These are phyloP conservation scores for Cyclocybe cylindracea DNA, from an alignment of 768 basidiomycete genomes.

Conservation along the genomic window DNA sequence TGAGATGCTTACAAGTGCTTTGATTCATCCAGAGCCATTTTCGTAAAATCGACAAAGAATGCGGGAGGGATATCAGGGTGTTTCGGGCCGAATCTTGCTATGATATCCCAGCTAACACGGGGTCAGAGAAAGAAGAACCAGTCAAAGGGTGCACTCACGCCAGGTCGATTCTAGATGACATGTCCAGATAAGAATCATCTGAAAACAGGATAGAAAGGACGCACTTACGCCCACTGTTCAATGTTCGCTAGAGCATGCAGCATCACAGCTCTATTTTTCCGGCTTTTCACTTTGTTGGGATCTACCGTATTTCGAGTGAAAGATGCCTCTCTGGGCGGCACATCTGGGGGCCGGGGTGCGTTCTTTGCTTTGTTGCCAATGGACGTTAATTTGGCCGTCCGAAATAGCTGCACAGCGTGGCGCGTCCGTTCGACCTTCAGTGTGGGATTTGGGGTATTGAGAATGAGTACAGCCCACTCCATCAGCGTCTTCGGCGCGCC, in stretches of 20 bases:
- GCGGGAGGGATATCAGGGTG: conserved; percentile 65
- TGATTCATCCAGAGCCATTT: conserved; percentile 85
- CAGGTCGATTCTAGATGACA: conserved; percentile 59
- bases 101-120: conserved; percentile 72
- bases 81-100: conserved; percentile 69
- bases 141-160: conserved; percentile 46
- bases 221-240: conserved; percentile 84
- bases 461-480: conserved; percentile 77
- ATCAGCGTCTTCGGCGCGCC: conserved; percentile 67
- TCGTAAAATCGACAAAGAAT: conserved; percentile 81
- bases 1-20: conserved; percentile 63
- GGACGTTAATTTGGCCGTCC: conserved; percentile 65
- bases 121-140: background rate
- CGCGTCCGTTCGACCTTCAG: conserved; percentile 72
- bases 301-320: conserved; percentile 55
- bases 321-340: conserved; percentile 60
- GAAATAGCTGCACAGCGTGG: conserved; percentile 67
- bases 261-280: conserved; percentile 72
- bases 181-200: background rate
- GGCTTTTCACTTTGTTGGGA: conserved; percentile 56
- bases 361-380: conserved; percentile 59
- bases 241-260: conserved; percentile 84
- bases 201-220: background rate
- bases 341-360: conserved; percentile 57
- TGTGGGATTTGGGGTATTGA: conserved; percentile 71